Evolutionary conservation across 768 basidiomycete species (phyloP).

Genomic region (Agaricus blazei): DNA sequence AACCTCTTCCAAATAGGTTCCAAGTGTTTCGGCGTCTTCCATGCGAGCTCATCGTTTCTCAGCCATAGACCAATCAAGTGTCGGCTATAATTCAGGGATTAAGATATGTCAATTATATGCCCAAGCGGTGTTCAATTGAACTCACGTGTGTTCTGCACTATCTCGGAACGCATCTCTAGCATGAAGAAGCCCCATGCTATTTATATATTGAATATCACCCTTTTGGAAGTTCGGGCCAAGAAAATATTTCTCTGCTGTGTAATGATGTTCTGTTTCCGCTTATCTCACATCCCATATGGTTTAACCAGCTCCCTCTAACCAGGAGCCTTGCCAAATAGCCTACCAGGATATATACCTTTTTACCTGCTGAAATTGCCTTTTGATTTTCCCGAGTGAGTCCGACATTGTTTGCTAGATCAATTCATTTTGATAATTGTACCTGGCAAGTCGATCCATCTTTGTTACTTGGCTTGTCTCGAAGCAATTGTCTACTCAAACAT

Average conservation of each 20-base stretch:
- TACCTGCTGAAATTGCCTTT: too few species aligned
- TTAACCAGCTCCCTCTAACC: too few species aligned
- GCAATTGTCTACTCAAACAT: too few species aligned
- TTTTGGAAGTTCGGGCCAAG: slow-evolving; percentile 41
- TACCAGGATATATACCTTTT: too few species aligned
- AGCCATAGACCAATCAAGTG: slow-evolving; percentile 44
- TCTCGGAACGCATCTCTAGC: slow-evolving; percentile 40
- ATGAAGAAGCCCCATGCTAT: slow-evolving; percentile 38
- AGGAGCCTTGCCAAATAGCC: too few species aligned
- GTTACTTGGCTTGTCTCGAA: too few species aligned
- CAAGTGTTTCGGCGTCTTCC: slow-evolving; percentile 36
- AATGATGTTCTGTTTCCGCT: slow-evolving; percentile 41
- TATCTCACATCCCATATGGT: slow-evolving; percentile 8
- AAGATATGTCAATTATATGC: not conserved
- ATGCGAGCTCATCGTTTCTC: slow-evolving; percentile 41
- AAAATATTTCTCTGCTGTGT: slow-evolving; percentile 37
- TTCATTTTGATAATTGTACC: too few species aligned
- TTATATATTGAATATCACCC: slow-evolving; percentile 47
- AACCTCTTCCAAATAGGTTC: slow-evolving; percentile 31
- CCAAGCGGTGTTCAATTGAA: not conserved
- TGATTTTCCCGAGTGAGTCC: too few species aligned
- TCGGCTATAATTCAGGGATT: slow-evolving; percentile 22
- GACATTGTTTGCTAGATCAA: too few species aligned
- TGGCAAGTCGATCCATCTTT: too few species aligned
- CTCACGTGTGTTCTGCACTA: slow-evolving; percentile 36